Percentiles rank a stretch among this genome's conserved stretches.
phyloP scores from a whole-genome alignment of 2,329 filamentous ascomycete genomes.

The Aspergillus sp. region DNA sequence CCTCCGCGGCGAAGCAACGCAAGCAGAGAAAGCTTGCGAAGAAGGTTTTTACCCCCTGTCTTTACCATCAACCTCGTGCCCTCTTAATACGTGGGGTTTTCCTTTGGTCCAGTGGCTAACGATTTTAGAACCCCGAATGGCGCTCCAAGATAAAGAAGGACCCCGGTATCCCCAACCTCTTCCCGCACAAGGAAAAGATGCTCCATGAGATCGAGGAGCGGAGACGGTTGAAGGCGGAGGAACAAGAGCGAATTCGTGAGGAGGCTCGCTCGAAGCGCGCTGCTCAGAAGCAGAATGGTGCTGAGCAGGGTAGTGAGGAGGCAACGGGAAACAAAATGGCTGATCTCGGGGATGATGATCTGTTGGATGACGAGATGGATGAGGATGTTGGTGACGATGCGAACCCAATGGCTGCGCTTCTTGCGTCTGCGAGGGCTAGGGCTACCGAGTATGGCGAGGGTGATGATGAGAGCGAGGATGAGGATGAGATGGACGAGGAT shows the following conservation, averaged over 20 bases:
- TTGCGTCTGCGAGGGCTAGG: constrained; percentile 44
- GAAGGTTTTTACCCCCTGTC: constrained; percentile 55
- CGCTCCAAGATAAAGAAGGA: constrained; percentile 94
- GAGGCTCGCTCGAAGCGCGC: constrained; percentile 54
- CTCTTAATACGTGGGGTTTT: background rate
- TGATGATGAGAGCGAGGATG: constrained; percentile 44
- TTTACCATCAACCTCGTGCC: background rate
- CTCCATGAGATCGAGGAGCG: constrained; percentile 92
- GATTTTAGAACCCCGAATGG: constrained; percentile 81
- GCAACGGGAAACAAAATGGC: constrained; percentile 33
- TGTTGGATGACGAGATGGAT: constrained; percentile 46
- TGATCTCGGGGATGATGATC: constrained; percentile 52
- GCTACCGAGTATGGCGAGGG: constrained; percentile 45
- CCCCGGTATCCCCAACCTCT: constrained; percentile 93
- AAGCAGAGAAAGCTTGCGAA: constrained; percentile 88
- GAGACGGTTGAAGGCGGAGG: constrained; percentile 76
- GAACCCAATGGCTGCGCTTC: constrained; percentile 49
- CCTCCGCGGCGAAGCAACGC: constrained; percentile 82
- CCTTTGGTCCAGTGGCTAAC: constrained; percentile 8
- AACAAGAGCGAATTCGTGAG: constrained; percentile 69
- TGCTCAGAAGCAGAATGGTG: constrained; percentile 37
- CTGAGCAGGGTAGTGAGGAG: constrained; percentile 25
- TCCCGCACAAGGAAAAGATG: constrained; percentile 96
- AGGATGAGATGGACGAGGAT: constrained; percentile 49
- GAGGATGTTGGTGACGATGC: constrained; percentile 45